Evolutionary conservation across 2,329 filamentous ascomycete genomes (phyloP), one percentile per base, ranked within the genome.

Genomic region (Diaporthe ampelina): DNA sequence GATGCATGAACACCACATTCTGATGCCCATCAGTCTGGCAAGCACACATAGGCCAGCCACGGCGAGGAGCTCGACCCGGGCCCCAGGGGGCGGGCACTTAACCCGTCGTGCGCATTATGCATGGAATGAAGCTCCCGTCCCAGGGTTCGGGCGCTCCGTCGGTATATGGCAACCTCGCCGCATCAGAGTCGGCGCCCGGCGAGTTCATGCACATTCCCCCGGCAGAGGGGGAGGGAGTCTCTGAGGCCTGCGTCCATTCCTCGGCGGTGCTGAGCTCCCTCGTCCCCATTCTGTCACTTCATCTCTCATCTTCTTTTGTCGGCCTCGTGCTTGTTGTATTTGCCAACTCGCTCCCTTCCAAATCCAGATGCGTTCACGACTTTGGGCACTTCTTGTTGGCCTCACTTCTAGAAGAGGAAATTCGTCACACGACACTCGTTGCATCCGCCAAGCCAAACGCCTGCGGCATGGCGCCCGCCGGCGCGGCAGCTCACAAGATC

Each of bases 381-480:
- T 63, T 19, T 29, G 59, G 40, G 43, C 40, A 24, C 40, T 48
- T 45, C 40, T 48, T 15, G 43, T 65, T 8, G 19, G 59, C 40
- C 26, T 8, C 17, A 32, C 37, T 19, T 10, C 59, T 50, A 6
- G 37, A 65, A 48, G 19, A 50, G 43, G 59, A 21, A 65, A 50
- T 3, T 35, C 21, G 43, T 15, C 59, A 65, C 59, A 24, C 59
- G 59, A 65, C 59, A 65, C 59, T 65, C 21, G 59, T 65, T 65
- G 26, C 59, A 65, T 50, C 24, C 40, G 59, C 59, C 59, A 65
- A 65, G 59, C 58, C 26, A 45, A 6, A 2, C 58, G 58, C 58
- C 58, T 61, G 37, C 58, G 37, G 58, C 37, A 19, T 61, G 58
- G 58, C 58, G 58, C 58, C 58, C 58, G 58, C 37, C 58, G 58